A percentile compares a stretch with the other conserved stretches of the same genome.
Conservation (phyloP, 2,329 filamentous ascomycete species). For the Nemania sp. region DNA sequence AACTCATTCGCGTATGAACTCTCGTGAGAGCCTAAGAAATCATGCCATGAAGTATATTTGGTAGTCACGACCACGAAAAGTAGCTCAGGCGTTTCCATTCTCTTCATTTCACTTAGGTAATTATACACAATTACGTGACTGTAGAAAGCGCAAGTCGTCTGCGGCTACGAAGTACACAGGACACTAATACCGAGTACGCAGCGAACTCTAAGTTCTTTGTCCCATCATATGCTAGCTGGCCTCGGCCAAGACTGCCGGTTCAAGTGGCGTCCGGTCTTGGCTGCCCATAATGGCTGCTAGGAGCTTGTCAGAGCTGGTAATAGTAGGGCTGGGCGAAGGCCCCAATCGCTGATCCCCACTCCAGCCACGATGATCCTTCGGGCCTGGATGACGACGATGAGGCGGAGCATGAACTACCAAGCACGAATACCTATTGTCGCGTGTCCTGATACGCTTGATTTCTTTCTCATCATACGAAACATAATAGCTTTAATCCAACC, state of each 20-base stretch:
- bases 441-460: neutral
- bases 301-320: too few species aligned
- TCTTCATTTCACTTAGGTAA: too few species aligned
- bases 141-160: constrained; percentile 3
- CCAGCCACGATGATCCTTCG: neutral
- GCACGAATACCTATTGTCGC: neutral
- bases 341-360: neutral
- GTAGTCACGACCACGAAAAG: too few species aligned
- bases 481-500: too few species aligned
- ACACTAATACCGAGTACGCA: too few species aligned
- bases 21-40: too few species aligned
- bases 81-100: too few species aligned
- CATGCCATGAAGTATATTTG: too few species aligned
- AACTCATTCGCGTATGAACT: too few species aligned
- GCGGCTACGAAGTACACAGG: too few species aligned
- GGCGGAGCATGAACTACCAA: constrained; percentile 3
- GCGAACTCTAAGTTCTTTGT: neutral
- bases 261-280: constrained; percentile 2
- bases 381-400: constrained; percentile 2
- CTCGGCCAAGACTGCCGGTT: constrained; percentile 11
- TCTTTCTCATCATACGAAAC: neutral
- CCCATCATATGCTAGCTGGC: neutral
- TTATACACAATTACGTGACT: too few species aligned
- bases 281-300: neutral
- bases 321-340: constrained; percentile 2